Percentiles rank a stretch among this genome's conserved stretches.
phyloP scores from a whole-genome alignment of 1,284 basidiomycete species.

The Prillingera fragicola region DNA sequence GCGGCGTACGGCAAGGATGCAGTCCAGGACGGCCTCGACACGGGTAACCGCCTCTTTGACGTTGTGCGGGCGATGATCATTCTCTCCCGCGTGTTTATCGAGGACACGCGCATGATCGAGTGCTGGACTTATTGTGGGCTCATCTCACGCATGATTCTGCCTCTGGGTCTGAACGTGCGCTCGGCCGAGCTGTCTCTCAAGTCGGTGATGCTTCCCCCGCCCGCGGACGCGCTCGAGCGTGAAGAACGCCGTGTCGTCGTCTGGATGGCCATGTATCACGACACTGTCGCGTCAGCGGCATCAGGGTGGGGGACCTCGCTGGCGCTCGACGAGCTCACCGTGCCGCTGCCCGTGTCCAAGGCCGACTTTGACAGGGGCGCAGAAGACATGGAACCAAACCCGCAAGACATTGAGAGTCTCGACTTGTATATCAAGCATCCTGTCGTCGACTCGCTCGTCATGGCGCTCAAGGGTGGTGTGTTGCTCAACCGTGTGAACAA shows the following conservation, averaged over 20 bases:
- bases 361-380: slow-evolving; percentile 32
- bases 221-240: slow-evolving; percentile 43
- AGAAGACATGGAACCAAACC: slow-evolving; percentile 38
- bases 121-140: slow-evolving; percentile 45
- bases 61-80: slow-evolving; percentile 45
- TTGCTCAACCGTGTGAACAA: slow-evolving; percentile 35
- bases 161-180: slow-evolving; percentile 43
- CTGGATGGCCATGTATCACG: slow-evolving; percentile 46
- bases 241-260: slow-evolving; percentile 43
- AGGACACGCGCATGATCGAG: slow-evolving; percentile 47
- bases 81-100: slow-evolving; percentile 42
- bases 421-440: slow-evolving; percentile 47
- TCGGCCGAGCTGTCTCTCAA: slow-evolving; percentile 42
- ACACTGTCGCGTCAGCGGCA: slow-evolving; percentile 38
- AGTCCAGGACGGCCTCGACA: slow-evolving; percentile 39
- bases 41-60: slow-evolving; percentile 43
- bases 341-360: slow-evolving; percentile 36
- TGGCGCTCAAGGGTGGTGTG: slow-evolving; percentile 33
- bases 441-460: slow-evolving; percentile 41
- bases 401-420: slow-evolving; percentile 43
- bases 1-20: slow-evolving; percentile 40
- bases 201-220: slow-evolving; percentile 41
- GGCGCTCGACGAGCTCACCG: slow-evolving; percentile 42
- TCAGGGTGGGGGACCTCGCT: slow-evolving; percentile 46
- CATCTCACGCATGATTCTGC: slow-evolving; percentile 42